Percentiles rank a stretch among this genome's conserved stretches.
phyloP scores from a whole-genome alignment of 176 grass and related monocot genomes.

The Saccharum spontaneum region DNA sequence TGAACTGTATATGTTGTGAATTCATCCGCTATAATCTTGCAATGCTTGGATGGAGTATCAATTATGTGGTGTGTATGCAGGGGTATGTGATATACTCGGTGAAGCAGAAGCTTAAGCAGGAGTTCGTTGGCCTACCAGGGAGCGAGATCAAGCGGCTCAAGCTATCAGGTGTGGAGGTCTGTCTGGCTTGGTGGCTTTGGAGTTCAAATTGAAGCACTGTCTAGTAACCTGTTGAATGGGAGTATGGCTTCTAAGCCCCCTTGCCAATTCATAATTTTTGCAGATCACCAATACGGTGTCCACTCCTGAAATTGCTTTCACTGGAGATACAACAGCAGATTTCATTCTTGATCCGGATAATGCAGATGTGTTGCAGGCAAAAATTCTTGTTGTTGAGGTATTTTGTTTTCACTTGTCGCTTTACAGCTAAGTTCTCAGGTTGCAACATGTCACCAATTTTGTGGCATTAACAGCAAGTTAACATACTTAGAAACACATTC shows the following conservation, averaged over 20 bases:
- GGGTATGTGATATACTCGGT: slow-evolving; percentile 81
- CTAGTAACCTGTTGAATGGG: slow-evolving; percentile 6
- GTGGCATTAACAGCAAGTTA: background rate
- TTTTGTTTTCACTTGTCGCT: slow-evolving; percentile 10
- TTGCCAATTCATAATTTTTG: background rate
- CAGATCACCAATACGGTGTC: slow-evolving; percentile 75
- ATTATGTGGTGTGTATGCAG: slow-evolving; percentile 33
- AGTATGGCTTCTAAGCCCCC: background rate
- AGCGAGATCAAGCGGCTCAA: slow-evolving; percentile 78
- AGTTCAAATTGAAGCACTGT: background rate
- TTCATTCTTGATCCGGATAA: slow-evolving; percentile 90
- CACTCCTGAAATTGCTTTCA: slow-evolving; percentile 91
- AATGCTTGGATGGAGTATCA: slow-evolving; percentile 2
- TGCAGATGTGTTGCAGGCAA: slow-evolving; percentile 57
- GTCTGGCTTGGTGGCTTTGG: slow-evolving; percentile 52
- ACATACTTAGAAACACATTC: background rate
- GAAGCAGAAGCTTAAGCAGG: slow-evolving; percentile 89
- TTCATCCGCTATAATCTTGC: background rate
- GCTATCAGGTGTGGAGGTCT: slow-evolving; percentile 88
- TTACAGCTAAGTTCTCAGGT: background rate
- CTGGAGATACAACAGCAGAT: slow-evolving; percentile 89
- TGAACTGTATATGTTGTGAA: background rate
- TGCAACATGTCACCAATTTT: background rate
- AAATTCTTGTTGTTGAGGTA: slow-evolving; percentile 83
- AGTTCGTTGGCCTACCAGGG: slow-evolving; percentile 65